Evolutionary conservation across 495 filamentous ascomycete genomes (phyloP).

Genomic region (Aspergillus conjunctus): DNA sequence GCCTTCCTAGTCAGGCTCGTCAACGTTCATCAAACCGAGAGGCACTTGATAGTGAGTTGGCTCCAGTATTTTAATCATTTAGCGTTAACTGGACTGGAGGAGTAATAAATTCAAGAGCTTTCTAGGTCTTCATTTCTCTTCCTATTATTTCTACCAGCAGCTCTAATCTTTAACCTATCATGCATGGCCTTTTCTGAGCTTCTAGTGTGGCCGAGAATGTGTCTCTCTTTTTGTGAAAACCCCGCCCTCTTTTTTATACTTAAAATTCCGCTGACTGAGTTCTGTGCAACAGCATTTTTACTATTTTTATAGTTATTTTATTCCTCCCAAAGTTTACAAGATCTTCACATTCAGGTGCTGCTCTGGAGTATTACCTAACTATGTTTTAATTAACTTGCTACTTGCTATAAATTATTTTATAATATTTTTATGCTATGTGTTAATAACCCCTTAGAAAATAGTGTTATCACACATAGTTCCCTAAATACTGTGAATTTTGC

Average conservation of each 20-base stretch:
- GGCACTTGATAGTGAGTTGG: not conserved
- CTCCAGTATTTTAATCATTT: not conserved
- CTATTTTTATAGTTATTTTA: not conserved
- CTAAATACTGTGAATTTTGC: not conserved
- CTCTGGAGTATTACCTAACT: conserved; percentile 6
- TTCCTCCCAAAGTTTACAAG: conserved; percentile 8
- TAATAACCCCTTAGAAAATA: not conserved
- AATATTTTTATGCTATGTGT: conserved; percentile 3
- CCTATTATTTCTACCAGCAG: not conserved
- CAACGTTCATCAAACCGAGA: not conserved
- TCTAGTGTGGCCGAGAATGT: not conserved
- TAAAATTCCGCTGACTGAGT: not conserved
- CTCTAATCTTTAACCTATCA: not conserved
- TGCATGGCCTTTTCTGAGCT: not conserved
- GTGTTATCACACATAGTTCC: conserved; percentile 1
- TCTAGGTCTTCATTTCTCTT: not conserved
- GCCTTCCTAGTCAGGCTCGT: not conserved
- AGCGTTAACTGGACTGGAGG: not conserved
- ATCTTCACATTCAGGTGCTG: not conserved
- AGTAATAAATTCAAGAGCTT: not conserved
- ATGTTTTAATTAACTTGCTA: conserved; percentile 6
- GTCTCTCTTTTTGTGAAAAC: not conserved
- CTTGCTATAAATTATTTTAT: conserved; percentile 7
- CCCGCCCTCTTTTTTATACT: not conserved
- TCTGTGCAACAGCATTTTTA: not conserved